Conservation (phyloP, 228 moss, liverwort and hornwort species). For the Sphagnum magellanicum region DNA sequence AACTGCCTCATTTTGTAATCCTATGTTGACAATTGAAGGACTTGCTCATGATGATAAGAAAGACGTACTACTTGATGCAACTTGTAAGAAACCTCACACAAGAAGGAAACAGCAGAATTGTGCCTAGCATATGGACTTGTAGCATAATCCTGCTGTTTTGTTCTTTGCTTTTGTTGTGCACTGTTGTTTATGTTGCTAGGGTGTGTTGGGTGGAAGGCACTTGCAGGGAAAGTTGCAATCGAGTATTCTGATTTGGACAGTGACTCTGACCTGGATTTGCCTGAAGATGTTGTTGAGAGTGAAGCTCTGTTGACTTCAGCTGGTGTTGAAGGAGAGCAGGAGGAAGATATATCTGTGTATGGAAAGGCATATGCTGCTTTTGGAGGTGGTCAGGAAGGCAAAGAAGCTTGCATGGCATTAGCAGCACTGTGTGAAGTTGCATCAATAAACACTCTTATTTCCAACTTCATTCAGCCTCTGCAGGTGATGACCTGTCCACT, state of each 20-base stretch:
- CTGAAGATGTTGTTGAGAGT: constrained; percentile 28
- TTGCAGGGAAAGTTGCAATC: constrained; percentile 96
- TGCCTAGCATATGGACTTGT: too few species aligned
- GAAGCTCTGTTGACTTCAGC: constrained; percentile 57
- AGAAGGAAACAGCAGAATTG: too few species aligned
- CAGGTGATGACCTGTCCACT: constrained; percentile 36
- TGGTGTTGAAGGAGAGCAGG: constrained; percentile 50
- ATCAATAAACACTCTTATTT: constrained; percentile 88
- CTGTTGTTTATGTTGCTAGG: neutral
- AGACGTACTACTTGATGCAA: too few species aligned
- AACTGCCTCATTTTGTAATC: neutral
- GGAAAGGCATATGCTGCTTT: constrained; percentile 82
- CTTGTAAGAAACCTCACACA: too few species aligned
- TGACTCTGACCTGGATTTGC: constrained; percentile 23
- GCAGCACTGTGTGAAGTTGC: constrained; percentile 94
- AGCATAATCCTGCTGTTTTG: too few species aligned
- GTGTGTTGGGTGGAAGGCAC: constrained; percentile 36
- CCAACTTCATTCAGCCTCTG: constrained; percentile 92
- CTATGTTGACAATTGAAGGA: too few species aligned
- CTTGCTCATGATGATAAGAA: too few species aligned
- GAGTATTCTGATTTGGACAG: constrained; percentile 63
- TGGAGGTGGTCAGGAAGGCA: constrained; percentile 69
- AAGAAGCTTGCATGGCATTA: constrained; percentile 94
- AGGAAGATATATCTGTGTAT: constrained; percentile 78
- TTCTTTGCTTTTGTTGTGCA: neutral